Percentiles rank a stretch among this genome's conserved stretches.
Conservation (phyloP, 1,284 basidiomycete genomes). For the Boletus austroedulis region DNA sequence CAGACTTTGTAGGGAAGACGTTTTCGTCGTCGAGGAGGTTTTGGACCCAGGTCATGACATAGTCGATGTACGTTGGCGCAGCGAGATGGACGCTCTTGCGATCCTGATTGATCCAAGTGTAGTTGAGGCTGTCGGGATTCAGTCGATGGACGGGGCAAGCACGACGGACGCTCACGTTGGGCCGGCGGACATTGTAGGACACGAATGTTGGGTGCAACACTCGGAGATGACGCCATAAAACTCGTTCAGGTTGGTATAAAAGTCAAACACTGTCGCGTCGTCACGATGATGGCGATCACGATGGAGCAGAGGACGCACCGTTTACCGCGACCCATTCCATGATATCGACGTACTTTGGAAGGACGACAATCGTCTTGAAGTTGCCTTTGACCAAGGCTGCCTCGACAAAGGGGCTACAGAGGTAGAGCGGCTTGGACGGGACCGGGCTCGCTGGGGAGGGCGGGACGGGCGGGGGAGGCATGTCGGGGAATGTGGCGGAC, state of each 20-base stretch:
- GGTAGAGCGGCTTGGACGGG: constrained; percentile 70
- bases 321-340: constrained; percentile 99
- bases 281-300: background rate
- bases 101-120: constrained; percentile 97
- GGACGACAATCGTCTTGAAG: constrained; percentile 97
- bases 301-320: constrained; percentile 46
- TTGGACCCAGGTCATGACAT: constrained; percentile 98
- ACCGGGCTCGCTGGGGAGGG: constrained; percentile 40
- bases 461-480: constrained; percentile 42
- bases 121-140: constrained; percentile 64
- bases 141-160: background rate
- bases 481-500: constrained; percentile 54
- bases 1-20: constrained; percentile 94
- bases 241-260: constrained; percentile 95
- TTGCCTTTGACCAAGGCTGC: constrained; percentile 97
- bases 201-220: constrained; percentile 87
- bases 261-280: constrained; percentile 74
- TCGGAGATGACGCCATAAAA: constrained; percentile 97
- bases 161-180: constrained; percentile 57
- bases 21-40: constrained; percentile 90
- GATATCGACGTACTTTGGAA: constrained; percentile 95
- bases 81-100: constrained; percentile 92
- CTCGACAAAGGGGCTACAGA: constrained; percentile 95
- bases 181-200: constrained; percentile 94
- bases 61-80: constrained; percentile 97